Evolutionary conservation across 192 early-diverging fungal species (phyloP), one percentile per base, ranked within the genome.

Genomic region (Powellomyces hirtus): DNA sequence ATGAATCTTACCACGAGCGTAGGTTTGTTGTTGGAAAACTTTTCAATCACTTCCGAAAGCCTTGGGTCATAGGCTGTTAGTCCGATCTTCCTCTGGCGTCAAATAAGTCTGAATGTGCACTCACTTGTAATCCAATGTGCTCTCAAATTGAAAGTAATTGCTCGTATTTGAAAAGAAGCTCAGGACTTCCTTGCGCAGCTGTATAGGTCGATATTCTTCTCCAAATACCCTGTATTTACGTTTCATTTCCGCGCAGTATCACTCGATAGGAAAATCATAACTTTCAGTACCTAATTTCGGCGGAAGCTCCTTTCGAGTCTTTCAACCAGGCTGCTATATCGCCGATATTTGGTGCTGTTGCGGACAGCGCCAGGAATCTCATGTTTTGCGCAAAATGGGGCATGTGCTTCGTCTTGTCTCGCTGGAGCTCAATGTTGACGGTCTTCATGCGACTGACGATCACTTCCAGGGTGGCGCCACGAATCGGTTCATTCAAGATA

Each of bases 381-480:
- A 86, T 37, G 4, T 33, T 64, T 58, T 59, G 29, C 31, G 49
- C 24, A 50, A 10, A 20, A 33, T 14, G 34, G 55, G 27, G 35
- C 14, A 14, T 8, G 6, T 20, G 22, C 49, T 51, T 51, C 16
- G 35, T 44, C 33, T 26, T 53, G 35, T 40, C 44, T 22, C 49
- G 37, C 34, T 38, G 64, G n/a, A 84, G 59, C 62, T 77, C 76
- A 16, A 56, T 7, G 49, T 73, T 78, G 14, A 74, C 50, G 24
- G 64, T 73, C 55, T 77, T 71, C 70, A 87, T 78, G 0, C 80
- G 70, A 22, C 76, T 73, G 20, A 90, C 77, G 30, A 89, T 81
- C 11, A 85, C 89, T 74, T 92, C 91, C n/a, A 92, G 73, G 4
- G 80, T 85, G 3, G 88, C 85, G 8, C 91, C 91, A 2, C 91